Conservation (phyloP, 805 yeast species). For the Starmerella riodocensis region DNA sequence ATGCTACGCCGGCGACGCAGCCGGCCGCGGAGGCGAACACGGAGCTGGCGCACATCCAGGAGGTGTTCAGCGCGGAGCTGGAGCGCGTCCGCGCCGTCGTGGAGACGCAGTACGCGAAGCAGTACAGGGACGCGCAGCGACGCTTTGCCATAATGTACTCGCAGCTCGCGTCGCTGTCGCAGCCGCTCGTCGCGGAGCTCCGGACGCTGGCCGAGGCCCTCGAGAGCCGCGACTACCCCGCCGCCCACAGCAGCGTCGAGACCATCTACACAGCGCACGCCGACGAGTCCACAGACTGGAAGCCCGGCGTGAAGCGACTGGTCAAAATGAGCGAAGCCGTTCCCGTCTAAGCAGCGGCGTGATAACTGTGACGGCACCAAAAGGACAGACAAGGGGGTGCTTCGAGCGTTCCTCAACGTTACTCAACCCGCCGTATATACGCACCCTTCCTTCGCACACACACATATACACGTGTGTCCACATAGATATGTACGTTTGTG, state of each 20-base stretch:
- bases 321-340: slow-evolving; percentile 45
- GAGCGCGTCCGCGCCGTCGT: slow-evolving; percentile 54
- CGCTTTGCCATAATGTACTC: slow-evolving; percentile 65
- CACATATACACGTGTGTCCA: too few species aligned
- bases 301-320: slow-evolving; percentile 78
- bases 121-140: slow-evolving; percentile 67
- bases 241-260: slow-evolving; percentile 39
- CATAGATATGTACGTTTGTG: too few species aligned
- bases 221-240: slow-evolving; percentile 39
- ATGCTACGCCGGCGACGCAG: background rate
- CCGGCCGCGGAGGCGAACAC: slow-evolving; percentile 26
- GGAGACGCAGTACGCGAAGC: slow-evolving; percentile 62
- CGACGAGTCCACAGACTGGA: slow-evolving; percentile 80
- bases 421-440: too few species aligned
- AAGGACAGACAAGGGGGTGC: too few species aligned
- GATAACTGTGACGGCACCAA: too few species aligned
- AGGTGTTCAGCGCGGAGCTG: slow-evolving; percentile 42
- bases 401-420: too few species aligned
- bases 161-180: slow-evolving; percentile 60
- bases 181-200: slow-evolving; percentile 43
- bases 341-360: slow-evolving; percentile 13
- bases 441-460: too few species aligned
- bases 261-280: slow-evolving; percentile 52
- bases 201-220: slow-evolving; percentile 39
- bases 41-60: slow-evolving; percentile 43